Evolutionary conservation across 2,329 filamentous ascomycete species (phyloP), one percentile per base, ranked within the genome.

Genomic region (Tolypocladium ophioglossoides): DNA sequence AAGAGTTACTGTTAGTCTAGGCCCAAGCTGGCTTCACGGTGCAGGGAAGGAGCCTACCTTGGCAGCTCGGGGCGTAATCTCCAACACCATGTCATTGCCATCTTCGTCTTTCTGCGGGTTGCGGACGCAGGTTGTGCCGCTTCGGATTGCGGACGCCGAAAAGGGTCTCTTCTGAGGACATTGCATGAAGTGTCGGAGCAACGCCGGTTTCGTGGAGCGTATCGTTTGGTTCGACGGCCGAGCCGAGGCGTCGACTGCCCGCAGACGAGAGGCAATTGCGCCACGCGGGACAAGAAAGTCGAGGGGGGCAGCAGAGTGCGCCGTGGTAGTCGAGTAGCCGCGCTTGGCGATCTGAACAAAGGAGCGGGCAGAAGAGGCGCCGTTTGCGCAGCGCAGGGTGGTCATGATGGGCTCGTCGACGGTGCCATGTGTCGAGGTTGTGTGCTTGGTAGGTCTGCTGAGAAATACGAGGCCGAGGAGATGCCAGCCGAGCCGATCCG

Each of bases 31-130:
- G 10, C 7, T 20, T 14, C 18, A 34, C n/a, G 44, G 18, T 2
- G 44, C 27, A 20, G 34, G 2, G 18, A 18, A 32, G 11, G 9
- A 27, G 53, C 75, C 51, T 78, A 91, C 88, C 72, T 87, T 82
- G 44, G 87, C 85, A 41, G 92, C 92, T 50, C 91, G 82, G 2
- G 88, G 80, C 0, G 91, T 95, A 57, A 97, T 95, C 53, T 86
- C 85, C 27, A 99, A 78, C 62, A 75, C 74, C 84, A 96, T 90
- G 22, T 86, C 81, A n/a, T 89, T 86, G 30, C 92, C 92, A 54
- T 91, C 83, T 35, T 95, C 89, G 67, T 94, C 89, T 54, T 78
- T 79, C 61, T 86, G 83, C 0, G 90, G 88, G 66, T 97, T 96
- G 59, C 76, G 70, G 5, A 83, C 70, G 44, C 76, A 76, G 34